phyloP scores from a whole-genome alignment of 192 early-diverging fungal species.

The Gamsiella multidivaricata region DNA sequence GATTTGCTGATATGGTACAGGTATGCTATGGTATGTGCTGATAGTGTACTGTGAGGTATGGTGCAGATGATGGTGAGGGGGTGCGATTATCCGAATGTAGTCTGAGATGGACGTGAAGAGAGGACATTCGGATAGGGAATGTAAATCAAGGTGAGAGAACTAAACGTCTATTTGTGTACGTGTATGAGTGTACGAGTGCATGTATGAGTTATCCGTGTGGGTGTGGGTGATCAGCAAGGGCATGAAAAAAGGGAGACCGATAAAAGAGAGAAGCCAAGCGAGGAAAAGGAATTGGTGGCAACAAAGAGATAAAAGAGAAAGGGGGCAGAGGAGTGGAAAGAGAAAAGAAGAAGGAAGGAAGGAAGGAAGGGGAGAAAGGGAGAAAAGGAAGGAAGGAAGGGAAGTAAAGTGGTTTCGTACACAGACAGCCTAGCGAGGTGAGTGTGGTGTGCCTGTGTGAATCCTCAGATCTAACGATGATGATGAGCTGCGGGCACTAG shows the following conservation, averaged over 20 bases:
- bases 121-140: not conserved
- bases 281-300: not conserved
- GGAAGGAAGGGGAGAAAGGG: not conserved
- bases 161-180: no score
- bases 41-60: not conserved
- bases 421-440: no score
- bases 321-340: not conserved
- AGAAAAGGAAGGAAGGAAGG: not conserved
- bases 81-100: not conserved
- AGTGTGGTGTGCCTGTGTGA: not conserved
- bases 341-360: conserved; percentile 1
- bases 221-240: not conserved
- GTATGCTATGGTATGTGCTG: no score
- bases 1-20: not conserved
- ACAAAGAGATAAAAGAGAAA: not conserved
- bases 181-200: no score
- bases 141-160: not conserved
- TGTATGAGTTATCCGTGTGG: not conserved
- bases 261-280: not conserved
- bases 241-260: not conserved
- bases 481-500: no score
- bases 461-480: conserved; percentile 11
- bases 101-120: not conserved
- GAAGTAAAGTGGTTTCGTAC: no score
- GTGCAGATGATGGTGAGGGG: not conserved